Conservation (phyloP, 2,329 filamentous ascomycete species). For the Colletotrichum liriopes region DNA sequence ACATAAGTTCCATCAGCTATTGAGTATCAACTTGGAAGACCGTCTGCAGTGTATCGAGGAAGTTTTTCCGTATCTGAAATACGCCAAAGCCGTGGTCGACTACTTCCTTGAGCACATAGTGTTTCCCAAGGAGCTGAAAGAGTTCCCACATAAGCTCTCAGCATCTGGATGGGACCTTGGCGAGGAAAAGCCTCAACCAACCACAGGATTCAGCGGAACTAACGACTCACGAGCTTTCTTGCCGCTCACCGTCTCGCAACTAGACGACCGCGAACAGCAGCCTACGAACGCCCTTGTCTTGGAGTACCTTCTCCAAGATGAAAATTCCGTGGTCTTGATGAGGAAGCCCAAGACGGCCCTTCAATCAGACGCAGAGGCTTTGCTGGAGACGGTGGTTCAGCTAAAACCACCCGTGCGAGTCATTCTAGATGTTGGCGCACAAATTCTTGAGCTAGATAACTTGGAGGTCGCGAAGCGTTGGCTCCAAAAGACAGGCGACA, state of each 20-base stretch:
- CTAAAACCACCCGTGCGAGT: constrained; percentile 65
- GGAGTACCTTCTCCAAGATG: constrained; percentile 67
- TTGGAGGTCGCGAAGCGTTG: constrained; percentile 66
- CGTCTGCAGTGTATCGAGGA: constrained; percentile 58
- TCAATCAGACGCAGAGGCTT: constrained; percentile 54
- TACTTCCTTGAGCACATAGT: constrained; percentile 74
- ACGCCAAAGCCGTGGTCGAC: constrained; percentile 70
- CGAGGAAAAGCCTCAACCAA: constrained; percentile 61
- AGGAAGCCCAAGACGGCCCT: constrained; percentile 19
- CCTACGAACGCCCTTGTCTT: constrained; percentile 81
- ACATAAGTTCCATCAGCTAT: constrained; percentile 56
- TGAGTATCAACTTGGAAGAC: constrained; percentile 74
- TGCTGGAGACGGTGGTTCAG: constrained; percentile 62
- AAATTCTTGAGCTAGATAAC: constrained; percentile 77
- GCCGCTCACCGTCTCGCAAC: constrained; percentile 69
- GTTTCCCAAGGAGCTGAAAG: constrained; percentile 74
- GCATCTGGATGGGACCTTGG: constrained; percentile 79
- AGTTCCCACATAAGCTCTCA: constrained; percentile 75
- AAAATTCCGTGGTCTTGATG: constrained; percentile 62
- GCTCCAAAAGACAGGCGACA: constrained; percentile 56
- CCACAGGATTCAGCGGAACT: constrained; percentile 80
- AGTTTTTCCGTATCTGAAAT: constrained; percentile 69
- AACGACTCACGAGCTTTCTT: constrained; percentile 74
- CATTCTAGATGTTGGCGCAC: constrained; percentile 80
- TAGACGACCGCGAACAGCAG: constrained; percentile 67